A percentile compares a stretch with the other conserved stretches of the same genome.
phyloP scores from a whole-genome alignment of 2,329 filamentous ascomycete genomes.

The Basipetospora chlamydospora region DNA sequence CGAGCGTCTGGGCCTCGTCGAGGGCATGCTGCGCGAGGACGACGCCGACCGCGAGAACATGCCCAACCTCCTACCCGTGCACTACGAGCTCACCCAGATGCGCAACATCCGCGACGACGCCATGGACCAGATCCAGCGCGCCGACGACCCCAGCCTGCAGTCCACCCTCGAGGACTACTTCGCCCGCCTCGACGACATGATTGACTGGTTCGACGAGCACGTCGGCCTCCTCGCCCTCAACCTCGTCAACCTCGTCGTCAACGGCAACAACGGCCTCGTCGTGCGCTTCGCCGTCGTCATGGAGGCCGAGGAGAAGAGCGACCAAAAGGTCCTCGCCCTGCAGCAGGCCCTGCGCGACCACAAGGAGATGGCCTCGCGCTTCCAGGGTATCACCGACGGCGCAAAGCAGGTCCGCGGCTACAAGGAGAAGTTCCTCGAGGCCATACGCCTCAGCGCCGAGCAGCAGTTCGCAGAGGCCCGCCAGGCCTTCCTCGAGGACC shows the following conservation, averaged over 20 bases:
- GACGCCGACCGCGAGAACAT: constrained; percentile 79
- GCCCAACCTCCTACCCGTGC: constrained; percentile 76
- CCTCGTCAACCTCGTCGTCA: constrained; percentile 72
- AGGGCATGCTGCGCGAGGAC: constrained; percentile 67
- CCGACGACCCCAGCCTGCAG: constrained; percentile 59
- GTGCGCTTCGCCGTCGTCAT: constrained; percentile 86
- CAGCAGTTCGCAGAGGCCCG: constrained; percentile 59
- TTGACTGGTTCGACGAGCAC: constrained; percentile 94
- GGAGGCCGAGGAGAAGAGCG: constrained; percentile 91
- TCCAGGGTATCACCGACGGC: constrained; percentile 89
- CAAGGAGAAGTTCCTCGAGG: constrained; percentile 85
- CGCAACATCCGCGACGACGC: constrained; percentile 92
- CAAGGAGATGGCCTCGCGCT: constrained; percentile 81
- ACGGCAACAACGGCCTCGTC: constrained; percentile 77
- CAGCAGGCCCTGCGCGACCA: constrained; percentile 94
- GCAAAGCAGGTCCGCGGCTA: constrained; percentile 88
- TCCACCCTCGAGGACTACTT: constrained; percentile 85
- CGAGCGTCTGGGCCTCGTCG: constrained; percentile 58
- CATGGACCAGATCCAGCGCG: constrained; percentile 83
- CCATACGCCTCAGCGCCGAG: constrained; percentile 59
- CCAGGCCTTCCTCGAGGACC: constrained; percentile 69
- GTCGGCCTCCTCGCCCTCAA: constrained; percentile 80
- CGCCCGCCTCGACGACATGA: constrained; percentile 65
- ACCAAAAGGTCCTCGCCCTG: constrained; percentile 76
- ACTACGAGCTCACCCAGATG: constrained; percentile 83